Evolutionary conservation across 768 basidiomycete genomes (phyloP), one percentile per base, ranked within the genome.

Genomic region (Punctularia strigosozonata): DNA sequence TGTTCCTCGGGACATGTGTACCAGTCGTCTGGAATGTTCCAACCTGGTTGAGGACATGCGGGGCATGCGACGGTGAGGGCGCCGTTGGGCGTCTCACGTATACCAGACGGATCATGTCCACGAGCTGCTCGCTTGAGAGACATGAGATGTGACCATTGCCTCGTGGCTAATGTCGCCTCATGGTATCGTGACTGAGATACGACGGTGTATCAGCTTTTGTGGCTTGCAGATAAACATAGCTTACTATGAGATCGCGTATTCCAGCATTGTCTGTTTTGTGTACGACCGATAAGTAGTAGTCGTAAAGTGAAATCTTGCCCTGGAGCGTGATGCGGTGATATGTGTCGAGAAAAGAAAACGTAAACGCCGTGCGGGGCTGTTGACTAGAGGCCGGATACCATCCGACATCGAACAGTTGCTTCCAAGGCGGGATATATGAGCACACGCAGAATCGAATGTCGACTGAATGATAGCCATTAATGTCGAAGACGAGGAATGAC

Each of bases 31-130:
- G 50, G 50, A 1, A 51, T 24, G 41, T 53, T 56, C 6, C 25
- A 15, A 4, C 37, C 41, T 6, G 52, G 52, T 8, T 45, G 40
- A 12, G 55, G 53, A 25, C 55, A 56, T 1, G 51, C 51, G 1
- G 46, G 53, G 37, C 53, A 56, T 10, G 31, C 32, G 13, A 54
- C 25, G 3, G 43, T 48, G 1, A 50, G 40, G 6, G 34, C 37
- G 12, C 53, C 53, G 3, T 32, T 17, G 2, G 5, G 6, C 0
- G 46, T 50, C 6, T 8, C 39, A 4, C 33, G 12, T 3, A 48
- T 20, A 5, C 50, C 53, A 8, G 17, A 33, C 18, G 50, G 36
- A 26, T 48, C 43, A 33, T 53, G 47, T 4, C 45, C 55, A 3
- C 46, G 31, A 2, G 48, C 53, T 2, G 38, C 43, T 1, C 52